Base-by-base conservation (phyloP, 768 basidiomycete genomes). In the Lentinus brumalis region DNA sequence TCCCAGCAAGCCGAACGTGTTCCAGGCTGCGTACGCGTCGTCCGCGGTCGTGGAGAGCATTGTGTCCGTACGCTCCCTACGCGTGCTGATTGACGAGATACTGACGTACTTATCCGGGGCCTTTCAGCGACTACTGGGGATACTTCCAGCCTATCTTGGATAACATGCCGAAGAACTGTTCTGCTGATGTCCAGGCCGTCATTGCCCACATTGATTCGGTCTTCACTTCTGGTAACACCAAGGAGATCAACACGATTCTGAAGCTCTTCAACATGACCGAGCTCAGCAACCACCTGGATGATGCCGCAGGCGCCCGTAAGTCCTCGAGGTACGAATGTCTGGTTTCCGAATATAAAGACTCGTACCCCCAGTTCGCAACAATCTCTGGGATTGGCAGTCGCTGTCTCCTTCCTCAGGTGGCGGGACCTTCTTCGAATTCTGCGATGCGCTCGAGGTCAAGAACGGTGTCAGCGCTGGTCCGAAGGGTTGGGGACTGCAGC, bases 141-240 rank as follows among this genome's bases (percentile, higher is more conserved):
- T 92, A 90, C 67, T 90, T 88, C 70, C 88, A 89, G 60, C 88
- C 88, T 12, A 83, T 88, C 64, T 83, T 83, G 15, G 76, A 82
- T 64, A 75, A 83, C 66, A 90, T 89, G 87, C 85, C 88, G 2
- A 50, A 67, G 63, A 91, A 92, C 71, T 92, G 90, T 73, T 89
- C 88, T 8, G 81, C 86, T 0, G 90, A 92, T 66, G 80, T 90
- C 32, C 75, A 88, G 69, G 81, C 80, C 5, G 87, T 86, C 15
- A 80, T 91, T 55, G 67, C 79, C 5, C 80, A 88, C 64, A 74
- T 91, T 41, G 89, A 91, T 67, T 53, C 78, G 55, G 82, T 84
- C 6, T 84, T 88, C 64, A 71, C 73, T 0, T 74, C 74, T 4
- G 76, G 76, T 1, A 75, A 85, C 61, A 57, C 69, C 6, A 70